Base-by-base conservation (phyloP, 345 rosid species). In the Mangifera indica region DNA sequence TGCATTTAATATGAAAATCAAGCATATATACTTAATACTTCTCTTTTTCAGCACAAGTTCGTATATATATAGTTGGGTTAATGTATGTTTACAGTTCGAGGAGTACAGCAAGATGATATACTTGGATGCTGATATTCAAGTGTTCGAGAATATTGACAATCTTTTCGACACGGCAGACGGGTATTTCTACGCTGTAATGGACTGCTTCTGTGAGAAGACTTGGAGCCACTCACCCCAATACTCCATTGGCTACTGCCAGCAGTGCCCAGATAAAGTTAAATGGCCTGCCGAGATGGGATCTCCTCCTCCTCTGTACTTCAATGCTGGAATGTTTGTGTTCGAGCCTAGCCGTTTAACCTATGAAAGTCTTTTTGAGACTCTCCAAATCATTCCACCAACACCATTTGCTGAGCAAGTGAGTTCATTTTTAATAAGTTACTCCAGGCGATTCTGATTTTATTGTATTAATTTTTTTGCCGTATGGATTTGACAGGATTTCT, bases 61-160 rank as follows among this genome's bases (percentile, higher is more conserved):
- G 42, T 37, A 37, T 5, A 34, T 34, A 46, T 46, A 46, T 12
- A 46, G 25, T 22, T 52, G 22, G 17, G 21, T 7, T 32, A 59
- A 14, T 15, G 7, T 15, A 53, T 65, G 52, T 69, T 51, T 74
- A 71, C 77, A 89, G 91, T 88, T 91, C 69, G 85, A 78, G 80
- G 91, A 89, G 79, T 89, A 80, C 65, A 84, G 80, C 81, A 89
- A 87, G 95, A 89, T 91, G 93, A 72, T 91, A 10, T 91, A 91
- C 69, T 72, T 91, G 68, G 97, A 89, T 51, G 97, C 90, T 4
- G 97, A 92, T 58, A 92, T 92, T 49, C 92, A 92, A 83, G 96
- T 89, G 15, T 92, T 67, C 55, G 92, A 87, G 5, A 92, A 87
- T 72, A 83, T 89, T 18, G 97, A 92, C 82, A 73, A 85, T 59